Percentiles rank a stretch among this genome's conserved stretches.
Evolutionary conservation across 2,329 filamentous ascomycete species (phyloP).

Genomic region (Neospermospora avenae): DNA sequence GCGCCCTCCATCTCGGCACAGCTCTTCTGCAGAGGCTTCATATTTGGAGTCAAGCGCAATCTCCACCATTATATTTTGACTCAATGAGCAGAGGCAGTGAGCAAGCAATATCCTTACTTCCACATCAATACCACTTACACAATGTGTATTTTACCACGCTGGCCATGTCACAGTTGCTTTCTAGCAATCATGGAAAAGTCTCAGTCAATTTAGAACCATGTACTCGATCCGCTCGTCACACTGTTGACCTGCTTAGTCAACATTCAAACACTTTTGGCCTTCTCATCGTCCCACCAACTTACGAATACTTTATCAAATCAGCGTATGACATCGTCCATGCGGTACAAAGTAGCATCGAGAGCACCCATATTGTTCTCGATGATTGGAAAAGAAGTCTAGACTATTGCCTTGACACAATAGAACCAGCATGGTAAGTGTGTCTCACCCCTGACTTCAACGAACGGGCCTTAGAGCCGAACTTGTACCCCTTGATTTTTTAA

Average conservation of each 20-base stretch:
- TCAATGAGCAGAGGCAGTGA: constrained; percentile 21
- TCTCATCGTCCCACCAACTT: constrained; percentile 40
- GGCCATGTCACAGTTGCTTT: constrained; percentile 27
- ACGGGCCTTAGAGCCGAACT: no score
- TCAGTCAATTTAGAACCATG: constrained; percentile 30
- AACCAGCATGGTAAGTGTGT: constrained; percentile 25
- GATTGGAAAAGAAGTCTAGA: constrained; percentile 33
- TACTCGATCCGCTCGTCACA: constrained; percentile 37
- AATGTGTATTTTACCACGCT: constrained; percentile 32
- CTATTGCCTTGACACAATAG: constrained; percentile 29
- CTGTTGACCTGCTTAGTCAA: constrained; percentile 37
- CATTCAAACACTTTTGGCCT: constrained; percentile 41
- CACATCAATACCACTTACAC: constrained; percentile 34
- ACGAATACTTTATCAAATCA: constrained; percentile 39
- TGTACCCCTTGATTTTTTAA: no score
- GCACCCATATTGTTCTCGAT: constrained; percentile 29
- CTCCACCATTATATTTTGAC: constrained; percentile 26
- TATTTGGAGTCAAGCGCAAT: constrained; percentile 27
- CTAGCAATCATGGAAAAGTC: constrained; percentile 19
- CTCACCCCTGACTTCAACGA: background rate
- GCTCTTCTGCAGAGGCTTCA: constrained; percentile 28
- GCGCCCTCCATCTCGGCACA: constrained; percentile 22
- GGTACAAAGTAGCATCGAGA: constrained; percentile 31
- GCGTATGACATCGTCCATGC: constrained; percentile 34
- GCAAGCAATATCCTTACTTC: constrained; percentile 25